A percentile compares a stretch with the other conserved stretches of the same genome.
Evolutionary conservation across 805 yeast genomes (phyloP).

Genomic region (Starmerella potacharoeniae): DNA sequence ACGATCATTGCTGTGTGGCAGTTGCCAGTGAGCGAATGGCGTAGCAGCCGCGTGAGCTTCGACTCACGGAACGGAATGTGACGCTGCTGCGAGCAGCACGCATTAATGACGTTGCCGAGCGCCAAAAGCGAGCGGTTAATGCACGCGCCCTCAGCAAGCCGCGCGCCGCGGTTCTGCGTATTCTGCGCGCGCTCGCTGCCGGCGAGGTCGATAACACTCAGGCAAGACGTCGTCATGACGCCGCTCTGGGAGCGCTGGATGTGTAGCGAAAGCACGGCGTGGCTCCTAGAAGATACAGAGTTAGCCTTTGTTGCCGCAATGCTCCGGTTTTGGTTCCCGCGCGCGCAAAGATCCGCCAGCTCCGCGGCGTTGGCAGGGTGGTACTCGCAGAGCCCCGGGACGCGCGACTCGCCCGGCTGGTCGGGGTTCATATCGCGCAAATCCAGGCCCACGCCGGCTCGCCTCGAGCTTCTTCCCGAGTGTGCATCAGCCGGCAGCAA

Average conservation of each 20-base stretch:
- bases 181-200: conserved; percentile 93
- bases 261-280: conserved; percentile 80
- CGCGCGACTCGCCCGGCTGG: conserved; percentile 53
- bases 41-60: conserved; percentile 72
- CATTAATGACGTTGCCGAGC: conserved; percentile 87
- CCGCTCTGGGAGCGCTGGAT: conserved; percentile 27
- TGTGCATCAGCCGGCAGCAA: conserved; percentile 45
- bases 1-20: conserved; percentile 95
- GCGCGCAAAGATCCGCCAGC: conserved; percentile 16
- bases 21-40: conserved; percentile 85
- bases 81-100: conserved; percentile 37
- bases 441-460: conserved; percentile 25
- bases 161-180: conserved; percentile 69
- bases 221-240: conserved; percentile 38
- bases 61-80: conserved; percentile 91
- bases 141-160: conserved; percentile 85
- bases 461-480: background rate
- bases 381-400: conserved; percentile 57
- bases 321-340: conserved; percentile 37
- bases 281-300: conserved; percentile 81
- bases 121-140: conserved; percentile 82
- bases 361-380: conserved; percentile 35
- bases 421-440: conserved; percentile 42
- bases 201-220: conserved; percentile 83
- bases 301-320: conserved; percentile 86